Conservation (phyloP, 306 rosid species). For the Vicia villosa region DNA sequence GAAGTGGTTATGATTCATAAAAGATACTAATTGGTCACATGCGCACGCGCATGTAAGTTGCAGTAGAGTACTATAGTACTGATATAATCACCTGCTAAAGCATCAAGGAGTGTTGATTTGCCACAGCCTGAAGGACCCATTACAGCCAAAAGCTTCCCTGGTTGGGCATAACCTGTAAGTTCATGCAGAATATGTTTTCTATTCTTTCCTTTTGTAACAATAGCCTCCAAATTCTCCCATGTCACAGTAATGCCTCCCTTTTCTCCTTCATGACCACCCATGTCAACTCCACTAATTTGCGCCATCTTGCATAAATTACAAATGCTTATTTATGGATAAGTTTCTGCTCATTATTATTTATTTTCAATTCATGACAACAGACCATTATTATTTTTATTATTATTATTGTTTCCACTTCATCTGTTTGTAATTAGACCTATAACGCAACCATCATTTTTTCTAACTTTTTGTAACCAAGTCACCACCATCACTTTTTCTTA, state of each 20-base stretch:
- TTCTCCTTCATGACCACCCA: background rate
- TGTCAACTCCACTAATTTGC: background rate
- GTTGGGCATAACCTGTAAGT: slow-evolving; percentile 16
- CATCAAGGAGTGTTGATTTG: slow-evolving; percentile 10
- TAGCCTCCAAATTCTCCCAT: slow-evolving; percentile 12
- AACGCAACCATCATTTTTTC: too few relatives aligned
- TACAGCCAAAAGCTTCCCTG: slow-evolving; percentile 11
- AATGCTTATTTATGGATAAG: background rate
- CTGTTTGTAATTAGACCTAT: too few relatives aligned
- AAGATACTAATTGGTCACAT: background rate
- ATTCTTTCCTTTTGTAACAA: slow-evolving; percentile 2
- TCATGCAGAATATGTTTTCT: slow-evolving; percentile 1
- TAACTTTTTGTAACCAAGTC: too few relatives aligned
- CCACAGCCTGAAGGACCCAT: slow-evolving; percentile 15
- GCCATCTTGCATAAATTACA: background rate
- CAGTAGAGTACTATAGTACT: background rate
- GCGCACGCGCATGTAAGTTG: too few relatives aligned
- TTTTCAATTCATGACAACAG: too few relatives aligned
- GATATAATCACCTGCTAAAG: background rate
- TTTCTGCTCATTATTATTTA: too few relatives aligned
- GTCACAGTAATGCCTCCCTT: slow-evolving; percentile 3
- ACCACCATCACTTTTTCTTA: too few relatives aligned
- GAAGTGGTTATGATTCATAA: too few relatives aligned
- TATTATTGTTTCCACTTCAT: too few relatives aligned
- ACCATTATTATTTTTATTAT: too few relatives aligned